Evolutionary conservation across 1,284 basidiomycete species (phyloP), one percentile per base, ranked within the genome.

Genomic region (Sphaerobolus stellatus): DNA sequence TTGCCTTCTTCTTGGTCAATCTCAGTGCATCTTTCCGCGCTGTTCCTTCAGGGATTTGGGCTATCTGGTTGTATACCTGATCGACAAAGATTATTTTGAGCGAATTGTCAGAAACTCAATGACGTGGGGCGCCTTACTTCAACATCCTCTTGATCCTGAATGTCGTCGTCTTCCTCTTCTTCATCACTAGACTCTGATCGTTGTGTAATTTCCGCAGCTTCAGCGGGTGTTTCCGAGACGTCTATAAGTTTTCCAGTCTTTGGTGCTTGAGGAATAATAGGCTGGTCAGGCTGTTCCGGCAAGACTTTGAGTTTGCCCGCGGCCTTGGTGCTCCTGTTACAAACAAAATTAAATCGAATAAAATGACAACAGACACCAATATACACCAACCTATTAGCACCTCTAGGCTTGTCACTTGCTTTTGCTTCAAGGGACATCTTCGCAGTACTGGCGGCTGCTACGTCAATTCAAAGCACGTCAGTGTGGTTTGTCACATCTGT

Each of bases 1-100:
- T 94, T 31, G 94, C 94, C 66, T 95, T 95, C 70, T 90, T 92
- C 73, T 96, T 95, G 0, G 94, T 98, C 59, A 98, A 72, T 56
- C 82, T 84, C 57, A 93, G 73, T 1, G 95, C 95, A 77, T 98
- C 94, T 57, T 93, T 80, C 46, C 94, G 82, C 30, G 95, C 95
- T 34, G 92, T 94, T 2, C 95, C 95, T 46, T 94, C 93, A 2
- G 95, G 95, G 56, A 98, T 98, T 48, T 92, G 84, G 8, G 89
- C 88, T 55, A 96, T 85, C 71, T 94, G 92, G 59, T 92, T 92
- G 65, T 95, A 92, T 31, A 91, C 88, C 89, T 92, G 56, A 25
- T 38, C 46, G 47, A 47, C 46, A 36, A 45, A 38, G 43, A 38
- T 34, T 5, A 50, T 25, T 5, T 46, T 58, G 48, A 43, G 58